These are phyloP conservation scores for Chlorella vulgaris DNA, from an alignment of 139 green algal species.

Conservation along the genomic window DNA sequence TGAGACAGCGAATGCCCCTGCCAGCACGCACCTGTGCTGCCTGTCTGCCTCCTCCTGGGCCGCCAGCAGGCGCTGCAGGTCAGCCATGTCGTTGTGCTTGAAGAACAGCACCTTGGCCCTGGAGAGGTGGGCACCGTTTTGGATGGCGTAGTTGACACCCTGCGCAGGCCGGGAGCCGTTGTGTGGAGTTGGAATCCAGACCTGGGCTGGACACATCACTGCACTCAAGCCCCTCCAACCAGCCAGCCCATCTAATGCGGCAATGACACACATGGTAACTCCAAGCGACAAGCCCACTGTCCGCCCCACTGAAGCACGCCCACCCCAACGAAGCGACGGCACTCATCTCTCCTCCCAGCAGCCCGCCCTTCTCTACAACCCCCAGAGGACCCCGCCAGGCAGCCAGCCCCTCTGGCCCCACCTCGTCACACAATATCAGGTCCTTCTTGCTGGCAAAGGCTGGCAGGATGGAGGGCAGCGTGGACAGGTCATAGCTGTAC, in stretches of 20 bases:
- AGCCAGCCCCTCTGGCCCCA: neutral
- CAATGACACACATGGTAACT: too few relatives aligned
- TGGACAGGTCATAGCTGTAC: constrained; percentile 96
- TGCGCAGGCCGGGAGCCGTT: constrained; percentile 22
- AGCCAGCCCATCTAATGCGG: too few relatives aligned
- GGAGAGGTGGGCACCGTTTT: constrained; percentile 77
- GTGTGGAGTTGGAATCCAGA: too few relatives aligned
- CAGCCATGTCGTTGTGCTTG: constrained; percentile 94
- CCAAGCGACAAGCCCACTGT: too few relatives aligned
- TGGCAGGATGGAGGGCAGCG: constrained; percentile 88
- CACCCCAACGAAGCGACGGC: too few relatives aligned
- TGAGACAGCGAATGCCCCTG: too few relatives aligned
- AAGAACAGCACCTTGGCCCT: constrained; percentile 81
- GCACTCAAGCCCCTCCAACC: too few relatives aligned
- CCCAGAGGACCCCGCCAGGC: neutral
- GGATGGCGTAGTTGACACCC: constrained; percentile 79
- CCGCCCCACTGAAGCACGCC: too few relatives aligned
- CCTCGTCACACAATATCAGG: constrained; percentile 86
- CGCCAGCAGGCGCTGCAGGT: constrained; percentile 83
- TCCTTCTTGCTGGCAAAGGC: constrained; percentile 92
- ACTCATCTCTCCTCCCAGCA: neutral
- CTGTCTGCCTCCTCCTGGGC: constrained; percentile 60
- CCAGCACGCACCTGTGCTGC: constrained; percentile 47
- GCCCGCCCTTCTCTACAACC: neutral
- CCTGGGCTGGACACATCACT: too few relatives aligned